Conservation (phyloP, 441 rosid species). For the Manihot esculenta region DNA sequence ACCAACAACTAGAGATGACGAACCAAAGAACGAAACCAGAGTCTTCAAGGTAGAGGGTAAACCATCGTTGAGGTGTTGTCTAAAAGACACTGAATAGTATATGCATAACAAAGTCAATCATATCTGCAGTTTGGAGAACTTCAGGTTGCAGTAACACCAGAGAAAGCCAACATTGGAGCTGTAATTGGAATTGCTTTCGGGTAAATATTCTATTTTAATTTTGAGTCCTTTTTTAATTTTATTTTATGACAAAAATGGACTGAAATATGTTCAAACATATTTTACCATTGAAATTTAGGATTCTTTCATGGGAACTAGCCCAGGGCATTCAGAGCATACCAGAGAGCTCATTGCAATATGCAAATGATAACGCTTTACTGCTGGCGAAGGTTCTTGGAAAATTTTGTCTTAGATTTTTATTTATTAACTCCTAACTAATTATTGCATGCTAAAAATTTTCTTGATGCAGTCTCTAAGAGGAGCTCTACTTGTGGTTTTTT, state of each 20-base stretch:
- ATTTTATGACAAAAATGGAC: not conserved
- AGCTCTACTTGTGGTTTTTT: slow-evolving; percentile 61
- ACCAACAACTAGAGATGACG: slow-evolving; percentile 36
- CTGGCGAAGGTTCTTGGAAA: slow-evolving; percentile 65
- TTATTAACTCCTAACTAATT: slow-evolving; percentile 14
- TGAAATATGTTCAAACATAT: not conserved
- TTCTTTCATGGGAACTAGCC: slow-evolving; percentile 77
- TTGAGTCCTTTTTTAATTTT: slow-evolving; percentile 13
- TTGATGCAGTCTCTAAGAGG: slow-evolving; percentile 77
- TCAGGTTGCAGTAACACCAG: slow-evolving; percentile 72
- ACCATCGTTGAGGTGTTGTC: slow-evolving; percentile 9
- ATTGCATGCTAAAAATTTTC: slow-evolving; percentile 17
- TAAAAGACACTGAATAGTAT: slow-evolving; percentile 6
- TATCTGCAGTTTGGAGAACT: slow-evolving; percentile 83
- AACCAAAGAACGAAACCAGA: slow-evolving; percentile 47
- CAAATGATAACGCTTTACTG: slow-evolving; percentile 82
- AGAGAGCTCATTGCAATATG: slow-evolving; percentile 80
- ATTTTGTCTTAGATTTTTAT: not conserved
- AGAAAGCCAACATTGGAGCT: slow-evolving; percentile 78
- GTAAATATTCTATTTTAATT: slow-evolving; percentile 40
- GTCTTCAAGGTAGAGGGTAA: slow-evolving; percentile 62
- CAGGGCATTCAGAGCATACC: slow-evolving; percentile 77
- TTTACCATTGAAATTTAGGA: slow-evolving; percentile 39
- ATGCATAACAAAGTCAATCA: slow-evolving; percentile 2
- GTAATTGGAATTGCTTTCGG: slow-evolving; percentile 65